Evolutionary conservation across 1,284 basidiomycete species (phyloP).

Genomic region (Moesziomyces parantarcticus): DNA sequence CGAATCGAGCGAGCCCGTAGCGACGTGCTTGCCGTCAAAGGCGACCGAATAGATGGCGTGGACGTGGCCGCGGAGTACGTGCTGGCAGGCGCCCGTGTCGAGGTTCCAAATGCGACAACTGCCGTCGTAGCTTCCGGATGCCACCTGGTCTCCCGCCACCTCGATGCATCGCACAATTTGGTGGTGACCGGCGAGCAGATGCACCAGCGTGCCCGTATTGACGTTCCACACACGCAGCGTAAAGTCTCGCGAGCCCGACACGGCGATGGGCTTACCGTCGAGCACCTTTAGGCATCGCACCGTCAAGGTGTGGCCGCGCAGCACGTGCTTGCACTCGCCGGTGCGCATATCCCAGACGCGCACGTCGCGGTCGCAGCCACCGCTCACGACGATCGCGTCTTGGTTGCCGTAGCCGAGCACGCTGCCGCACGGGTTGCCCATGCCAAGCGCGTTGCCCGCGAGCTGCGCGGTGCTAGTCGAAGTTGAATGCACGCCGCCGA

Average conservation of each 20-base stretch:
- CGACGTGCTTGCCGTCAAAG: constrained; percentile 86
- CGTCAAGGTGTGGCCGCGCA: constrained; percentile 88
- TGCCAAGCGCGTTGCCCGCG: constrained; percentile 38
- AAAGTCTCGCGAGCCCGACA: constrained; percentile 82
- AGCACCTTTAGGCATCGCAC: constrained; percentile 90
- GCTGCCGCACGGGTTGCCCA: constrained; percentile 59
- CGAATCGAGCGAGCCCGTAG: constrained; percentile 79
- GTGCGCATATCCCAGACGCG: constrained; percentile 90
- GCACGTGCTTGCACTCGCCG: constrained; percentile 82
- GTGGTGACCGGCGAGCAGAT: constrained; percentile 81
- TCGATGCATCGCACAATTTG: constrained; percentile 89
- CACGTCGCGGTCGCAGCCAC: constrained; percentile 88
- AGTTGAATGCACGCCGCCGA: constrained; percentile 4
- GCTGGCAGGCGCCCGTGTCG: constrained; percentile 75
- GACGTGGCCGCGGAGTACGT: constrained; percentile 86
- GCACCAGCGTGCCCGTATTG: constrained; percentile 77
- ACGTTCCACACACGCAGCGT: constrained; percentile 95
- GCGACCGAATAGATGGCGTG: constrained; percentile 93
- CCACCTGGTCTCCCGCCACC: constrained; percentile 80
- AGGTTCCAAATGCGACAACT: constrained; percentile 70
- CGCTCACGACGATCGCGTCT: constrained; percentile 83
- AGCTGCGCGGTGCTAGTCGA: constrained; percentile 17
- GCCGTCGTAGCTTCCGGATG: constrained; percentile 89
- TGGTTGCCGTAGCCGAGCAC: constrained; percentile 77
- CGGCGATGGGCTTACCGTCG: constrained; percentile 84